phyloP scores from a whole-genome alignment of 441 rosid species.

The Daphne laureola region DNA sequence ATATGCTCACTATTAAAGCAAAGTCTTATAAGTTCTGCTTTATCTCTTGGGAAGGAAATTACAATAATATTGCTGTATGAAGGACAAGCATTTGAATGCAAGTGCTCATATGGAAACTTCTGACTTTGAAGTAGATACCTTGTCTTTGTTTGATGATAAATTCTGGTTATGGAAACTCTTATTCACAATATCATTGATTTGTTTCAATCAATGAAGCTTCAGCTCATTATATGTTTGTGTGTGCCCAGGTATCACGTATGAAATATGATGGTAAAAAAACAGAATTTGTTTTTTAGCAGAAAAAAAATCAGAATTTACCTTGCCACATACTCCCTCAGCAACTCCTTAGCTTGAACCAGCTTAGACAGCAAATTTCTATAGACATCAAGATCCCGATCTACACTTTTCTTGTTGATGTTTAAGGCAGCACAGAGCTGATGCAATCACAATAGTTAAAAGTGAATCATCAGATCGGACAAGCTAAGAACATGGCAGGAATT shows the following conservation, averaged over 20 bases:
- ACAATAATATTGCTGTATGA: too few relatives aligned
- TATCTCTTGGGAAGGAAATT: too few relatives aligned
- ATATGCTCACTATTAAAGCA: too few relatives aligned
- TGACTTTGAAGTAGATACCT: too few relatives aligned
- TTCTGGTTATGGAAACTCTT: too few relatives aligned
- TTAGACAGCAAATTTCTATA: conserved; percentile 89
- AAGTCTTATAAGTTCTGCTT: too few relatives aligned
- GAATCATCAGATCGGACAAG: too few relatives aligned
- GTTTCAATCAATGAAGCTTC: neutral
- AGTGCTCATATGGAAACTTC: too few relatives aligned
- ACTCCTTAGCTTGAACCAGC: conserved; percentile 94
- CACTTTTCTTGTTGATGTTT: conserved; percentile 77
- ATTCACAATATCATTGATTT: too few relatives aligned
- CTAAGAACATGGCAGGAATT: too few relatives aligned
- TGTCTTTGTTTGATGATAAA: too few relatives aligned
- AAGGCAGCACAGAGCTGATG: conserved; percentile 87
- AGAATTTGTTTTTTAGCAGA: neutral
- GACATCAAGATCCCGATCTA: conserved; percentile 95
- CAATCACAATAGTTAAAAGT: neutral
- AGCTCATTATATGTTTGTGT: neutral
- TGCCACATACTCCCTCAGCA: conserved; percentile 84
- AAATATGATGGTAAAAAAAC: neutral
- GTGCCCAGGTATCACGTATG: neutral
- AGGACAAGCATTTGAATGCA: too few relatives aligned
- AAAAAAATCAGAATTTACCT: conserved; percentile 38